Evolutionary conservation across 768 basidiomycete species (phyloP).

Genomic region (Chalciporus piperatus): DNA sequence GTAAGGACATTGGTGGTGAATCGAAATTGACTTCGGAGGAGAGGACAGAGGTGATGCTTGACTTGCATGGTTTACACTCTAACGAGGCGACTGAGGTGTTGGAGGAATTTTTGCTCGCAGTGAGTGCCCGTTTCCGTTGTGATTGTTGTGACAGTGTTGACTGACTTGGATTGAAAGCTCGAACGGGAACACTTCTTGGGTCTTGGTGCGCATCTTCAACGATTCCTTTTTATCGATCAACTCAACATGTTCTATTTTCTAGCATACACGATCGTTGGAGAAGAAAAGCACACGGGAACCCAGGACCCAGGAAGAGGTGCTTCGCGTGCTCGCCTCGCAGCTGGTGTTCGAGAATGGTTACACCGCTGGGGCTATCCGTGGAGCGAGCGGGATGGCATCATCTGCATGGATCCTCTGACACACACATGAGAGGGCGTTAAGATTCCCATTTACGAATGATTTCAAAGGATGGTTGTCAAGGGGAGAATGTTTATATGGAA

Average conservation of each 20-base stretch:
- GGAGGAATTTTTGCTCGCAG: slow-evolving; percentile 83
- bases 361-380: slow-evolving; percentile 96
- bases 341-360: slow-evolving; percentile 87
- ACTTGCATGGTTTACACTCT: slow-evolving; percentile 91
- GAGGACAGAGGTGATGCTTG: slow-evolving; percentile 82
- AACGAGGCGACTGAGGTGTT: slow-evolving; percentile 90
- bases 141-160: not conserved
- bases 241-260: slow-evolving; percentile 9
- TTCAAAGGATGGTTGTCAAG: slow-evolving; percentile 1
- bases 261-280: slow-evolving; percentile 91
- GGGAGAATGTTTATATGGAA: not conserved
- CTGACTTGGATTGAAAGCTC: slow-evolving; percentile 46
- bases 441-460: not conserved
- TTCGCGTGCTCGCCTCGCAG: slow-evolving; percentile 77
- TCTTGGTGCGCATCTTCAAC: slow-evolving; percentile 48
- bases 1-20: slow-evolving; percentile 50
- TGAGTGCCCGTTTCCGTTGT: slow-evolving; percentile 40
- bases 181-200: slow-evolving; percentile 89
- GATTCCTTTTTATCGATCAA: not conserved
- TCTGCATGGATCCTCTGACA: slow-evolving; percentile 84
- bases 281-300: slow-evolving; percentile 95
- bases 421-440: slow-evolving; percentile 42
- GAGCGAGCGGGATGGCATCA: slow-evolving; percentile 87
- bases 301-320: slow-evolving; percentile 81
- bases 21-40: slow-evolving; percentile 73